Evolutionary conservation across 352 stramenopile genomes (phyloP), one percentile per base, ranked within the genome.

Genomic region (Vaucheria bursata): DNA sequence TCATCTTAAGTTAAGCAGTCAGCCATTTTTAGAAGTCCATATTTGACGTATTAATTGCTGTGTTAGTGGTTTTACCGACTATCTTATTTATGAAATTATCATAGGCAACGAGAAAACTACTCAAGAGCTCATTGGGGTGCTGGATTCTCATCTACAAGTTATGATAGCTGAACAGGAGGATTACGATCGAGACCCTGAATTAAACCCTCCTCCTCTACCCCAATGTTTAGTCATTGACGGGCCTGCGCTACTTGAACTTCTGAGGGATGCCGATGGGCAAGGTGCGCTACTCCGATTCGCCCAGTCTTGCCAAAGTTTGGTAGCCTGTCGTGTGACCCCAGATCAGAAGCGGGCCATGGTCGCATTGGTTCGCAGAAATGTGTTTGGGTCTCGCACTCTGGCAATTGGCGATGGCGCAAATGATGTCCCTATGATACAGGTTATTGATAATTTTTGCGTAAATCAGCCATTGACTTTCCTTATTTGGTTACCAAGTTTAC

Each of bases 381-480:
- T 75, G 37, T 71, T 71, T 18, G 52, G 71, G 25, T 68, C 75
- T n/a, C 18, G 75, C 49, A 80, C 75, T 39, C 69, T 80, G 5
- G 75, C 75, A 3, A 59, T 80, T 0, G 75, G 93, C 8, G 93
- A 97, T 73, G 93, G 93, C 40, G 93, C 92, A 0, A 97, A 97
- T 74, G 93, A 97, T 73, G 93, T 97, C 2, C 90, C 89, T 4
- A 97, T 97, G 93, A 97, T 97, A 74, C 91, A 96, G 81, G 88
- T 66, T n/a, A n/a, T n/a, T n/a, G n/a, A n/a, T n/a, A n/a, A n/a
- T n/a, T n/a, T n/a, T n/a, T n/a, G n/a, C n/a, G n/a, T n/a, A n/a
- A n/a, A n/a, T n/a, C n/a, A n/a, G n/a, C n/a, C n/a, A n/a, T n/a
- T n/a, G n/a, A n/a, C n/a, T n/a, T n/a, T n/a, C n/a, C n/a, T n/a